Percentiles rank a stretch among this genome's conserved stretches.
These are phyloP conservation scores for Ogataea dorogensis DNA, from an alignment of 805 yeast species.

Conservation along the genomic window DNA sequence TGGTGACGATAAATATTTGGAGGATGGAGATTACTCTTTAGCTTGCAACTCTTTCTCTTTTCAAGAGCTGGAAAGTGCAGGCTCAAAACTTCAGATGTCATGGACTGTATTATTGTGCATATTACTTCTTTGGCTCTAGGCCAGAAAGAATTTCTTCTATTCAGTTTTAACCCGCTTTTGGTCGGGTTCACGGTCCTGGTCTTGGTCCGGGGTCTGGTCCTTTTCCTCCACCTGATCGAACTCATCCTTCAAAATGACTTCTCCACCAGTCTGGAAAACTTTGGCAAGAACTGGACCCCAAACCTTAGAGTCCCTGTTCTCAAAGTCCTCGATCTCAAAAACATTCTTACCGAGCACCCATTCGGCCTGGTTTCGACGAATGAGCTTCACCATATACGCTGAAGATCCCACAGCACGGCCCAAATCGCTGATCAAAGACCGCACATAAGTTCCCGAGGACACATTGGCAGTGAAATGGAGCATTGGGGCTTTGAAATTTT, in stretches of 20 bases:
- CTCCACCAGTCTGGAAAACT: slow-evolving; percentile 50
- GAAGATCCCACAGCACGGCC: slow-evolving; percentile 79
- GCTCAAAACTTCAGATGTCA: slow-evolving; percentile 1
- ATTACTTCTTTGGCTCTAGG: slow-evolving; percentile 3
- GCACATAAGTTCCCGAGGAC: slow-evolving; percentile 92
- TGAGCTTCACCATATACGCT: slow-evolving; percentile 84
- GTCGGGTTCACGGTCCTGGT: slow-evolving; percentile 8
- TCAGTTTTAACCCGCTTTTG: slow-evolving; percentile 7
- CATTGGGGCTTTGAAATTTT: slow-evolving; percentile 56
- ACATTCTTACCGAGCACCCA: slow-evolving; percentile 77
- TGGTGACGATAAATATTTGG: slow-evolving; percentile 37
- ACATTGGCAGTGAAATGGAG: slow-evolving; percentile 75
- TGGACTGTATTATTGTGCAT: slow-evolving; percentile 7
- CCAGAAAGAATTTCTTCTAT: not conserved
- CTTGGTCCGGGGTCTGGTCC: no score
- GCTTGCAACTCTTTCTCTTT: slow-evolving; percentile 38
- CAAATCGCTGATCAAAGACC: slow-evolving; percentile 85
- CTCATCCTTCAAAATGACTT: slow-evolving; percentile 39
- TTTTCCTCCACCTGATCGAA: slow-evolving; percentile 19
- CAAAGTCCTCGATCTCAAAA: slow-evolving; percentile 65
- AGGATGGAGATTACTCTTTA: slow-evolving; percentile 23
- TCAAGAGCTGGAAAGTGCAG: slow-evolving; percentile 6
- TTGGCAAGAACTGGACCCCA: slow-evolving; percentile 68
- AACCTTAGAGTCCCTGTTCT: slow-evolving; percentile 51
- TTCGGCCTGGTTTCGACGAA: slow-evolving; percentile 73